Evolutionary conservation across 2,329 filamentous ascomycete species (phyloP).

Genomic region (Pseudogymnoascus sp.): DNA sequence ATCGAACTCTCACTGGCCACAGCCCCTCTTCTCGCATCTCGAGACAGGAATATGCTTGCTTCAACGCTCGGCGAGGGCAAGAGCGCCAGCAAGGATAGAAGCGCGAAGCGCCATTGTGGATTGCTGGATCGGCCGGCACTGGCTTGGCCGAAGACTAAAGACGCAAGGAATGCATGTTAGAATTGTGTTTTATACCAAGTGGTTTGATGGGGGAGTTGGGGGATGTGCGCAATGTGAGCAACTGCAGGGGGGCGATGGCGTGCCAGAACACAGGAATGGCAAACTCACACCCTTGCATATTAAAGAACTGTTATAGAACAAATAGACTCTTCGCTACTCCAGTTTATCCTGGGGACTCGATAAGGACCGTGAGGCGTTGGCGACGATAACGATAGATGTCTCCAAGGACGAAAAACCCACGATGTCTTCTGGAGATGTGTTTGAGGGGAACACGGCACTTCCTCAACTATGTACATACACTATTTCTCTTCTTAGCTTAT

Average conservation of each 20-base stretch:
- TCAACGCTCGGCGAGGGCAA: slow-evolving; percentile 37
- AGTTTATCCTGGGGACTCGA: neutral
- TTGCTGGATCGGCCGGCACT: neutral
- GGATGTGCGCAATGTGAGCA: neutral
- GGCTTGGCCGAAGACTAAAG: neutral
- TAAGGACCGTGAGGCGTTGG: neutral
- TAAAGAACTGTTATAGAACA: neutral
- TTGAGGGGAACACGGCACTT: neutral
- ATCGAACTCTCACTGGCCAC: slow-evolving; percentile 45
- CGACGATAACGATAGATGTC: neutral
- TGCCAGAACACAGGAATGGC: neutral
- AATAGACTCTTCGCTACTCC: neutral
- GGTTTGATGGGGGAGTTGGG: neutral
- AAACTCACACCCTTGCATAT: slow-evolving; percentile 9
- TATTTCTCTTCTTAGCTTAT: slow-evolving; percentile 1
- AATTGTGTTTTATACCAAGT: neutral
- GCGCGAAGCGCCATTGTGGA: slow-evolving; percentile 3
- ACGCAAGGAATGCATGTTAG: neutral
- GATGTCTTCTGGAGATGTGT: neutral
- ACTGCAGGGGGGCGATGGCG: neutral
- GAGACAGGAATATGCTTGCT: slow-evolving; percentile 26
- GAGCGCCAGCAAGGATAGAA: slow-evolving; percentile 31
- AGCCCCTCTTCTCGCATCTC: slow-evolving; percentile 31
- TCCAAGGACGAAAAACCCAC: neutral
- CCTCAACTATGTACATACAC: neutral